Evolutionary conservation across 768 basidiomycete genomes (phyloP).

Genomic region (Lactarius evosmus): DNA sequence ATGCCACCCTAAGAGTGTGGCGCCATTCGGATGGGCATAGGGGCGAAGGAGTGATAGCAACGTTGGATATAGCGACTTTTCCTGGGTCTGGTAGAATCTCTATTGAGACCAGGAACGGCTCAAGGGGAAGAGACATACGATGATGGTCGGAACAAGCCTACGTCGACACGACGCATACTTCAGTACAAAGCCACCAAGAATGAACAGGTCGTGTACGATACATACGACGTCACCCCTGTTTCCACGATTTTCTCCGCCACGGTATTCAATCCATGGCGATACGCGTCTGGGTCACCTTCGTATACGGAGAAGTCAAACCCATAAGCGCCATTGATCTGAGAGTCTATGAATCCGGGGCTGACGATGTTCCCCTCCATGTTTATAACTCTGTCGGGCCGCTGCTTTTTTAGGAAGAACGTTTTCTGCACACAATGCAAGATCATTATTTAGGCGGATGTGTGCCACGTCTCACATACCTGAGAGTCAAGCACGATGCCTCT

Average conservation of each 20-base stretch:
- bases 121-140: conserved; percentile 46
- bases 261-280: conserved; percentile 61
- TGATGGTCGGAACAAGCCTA: conserved; percentile 43
- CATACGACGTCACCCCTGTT: conserved; percentile 86
- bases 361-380: conserved; percentile 77
- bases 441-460: neutral
- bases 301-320: conserved; percentile 86
- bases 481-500: conserved; percentile 74
- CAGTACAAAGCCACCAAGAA: conserved; percentile 12
- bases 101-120: neutral
- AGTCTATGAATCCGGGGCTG: conserved; percentile 83
- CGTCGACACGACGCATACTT: neutral
- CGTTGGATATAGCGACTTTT: conserved; percentile 68
- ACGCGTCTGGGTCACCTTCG: conserved; percentile 64
- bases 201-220: conserved; percentile 32
- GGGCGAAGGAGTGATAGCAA: conserved; percentile 66
- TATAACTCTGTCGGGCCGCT: conserved; percentile 60
- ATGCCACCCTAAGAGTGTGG: conserved; percentile 84
- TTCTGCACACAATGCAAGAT: conserved; percentile 40
- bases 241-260: conserved; percentile 77
- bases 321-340: conserved; percentile 89
- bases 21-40: conserved; percentile 58
- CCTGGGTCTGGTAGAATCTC: conserved; percentile 58
- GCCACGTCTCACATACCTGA: conserved; percentile 43
- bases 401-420: conserved; percentile 61